These are phyloP conservation scores for Pichia heedii DNA, from an alignment of 805 yeast genomes.

Conservation along the genomic window DNA sequence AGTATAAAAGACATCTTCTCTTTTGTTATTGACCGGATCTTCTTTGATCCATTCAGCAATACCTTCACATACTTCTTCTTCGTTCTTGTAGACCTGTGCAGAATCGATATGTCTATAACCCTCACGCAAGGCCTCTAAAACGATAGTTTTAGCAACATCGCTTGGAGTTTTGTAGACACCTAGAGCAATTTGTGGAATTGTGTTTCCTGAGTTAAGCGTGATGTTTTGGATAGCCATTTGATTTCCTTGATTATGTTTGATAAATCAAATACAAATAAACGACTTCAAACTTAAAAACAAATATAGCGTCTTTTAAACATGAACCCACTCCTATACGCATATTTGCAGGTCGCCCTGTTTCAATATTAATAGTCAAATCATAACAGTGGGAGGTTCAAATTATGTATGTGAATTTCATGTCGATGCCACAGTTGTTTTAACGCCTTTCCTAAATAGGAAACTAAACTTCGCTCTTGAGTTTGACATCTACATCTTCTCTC, in stretches of 20 bases:
- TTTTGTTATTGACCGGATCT: conserved; percentile 16
- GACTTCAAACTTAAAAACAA: too few relatives aligned
- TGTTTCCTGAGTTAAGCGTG: conserved; percentile 38
- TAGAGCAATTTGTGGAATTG: conserved; percentile 48
- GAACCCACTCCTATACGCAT: too few relatives aligned
- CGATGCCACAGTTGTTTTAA: neutral
- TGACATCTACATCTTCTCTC: neutral
- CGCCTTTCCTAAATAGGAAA: neutral
- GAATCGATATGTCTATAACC: conserved; percentile 73
- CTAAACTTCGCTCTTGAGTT: neutral
- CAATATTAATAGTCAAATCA: neutral
- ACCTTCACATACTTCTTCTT: conserved; percentile 50
- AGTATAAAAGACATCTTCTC: conserved; percentile 32
- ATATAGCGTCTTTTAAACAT: too few relatives aligned
- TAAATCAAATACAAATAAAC: neutral
- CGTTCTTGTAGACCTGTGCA: conserved; percentile 61
- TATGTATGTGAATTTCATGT: too few relatives aligned
- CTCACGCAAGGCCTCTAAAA: conserved; percentile 45
- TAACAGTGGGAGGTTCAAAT: neutral
- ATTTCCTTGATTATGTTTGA: neutral
- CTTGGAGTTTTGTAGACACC: conserved; percentile 44
- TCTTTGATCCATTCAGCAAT: conserved; percentile 33
- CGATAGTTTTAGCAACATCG: conserved; percentile 33
- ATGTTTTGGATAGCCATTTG: neutral
- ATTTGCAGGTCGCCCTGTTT: too few relatives aligned